Evolutionary conservation across 2,329 filamentous ascomycete species (phyloP).

Genomic region (Aspergillus sojae): DNA sequence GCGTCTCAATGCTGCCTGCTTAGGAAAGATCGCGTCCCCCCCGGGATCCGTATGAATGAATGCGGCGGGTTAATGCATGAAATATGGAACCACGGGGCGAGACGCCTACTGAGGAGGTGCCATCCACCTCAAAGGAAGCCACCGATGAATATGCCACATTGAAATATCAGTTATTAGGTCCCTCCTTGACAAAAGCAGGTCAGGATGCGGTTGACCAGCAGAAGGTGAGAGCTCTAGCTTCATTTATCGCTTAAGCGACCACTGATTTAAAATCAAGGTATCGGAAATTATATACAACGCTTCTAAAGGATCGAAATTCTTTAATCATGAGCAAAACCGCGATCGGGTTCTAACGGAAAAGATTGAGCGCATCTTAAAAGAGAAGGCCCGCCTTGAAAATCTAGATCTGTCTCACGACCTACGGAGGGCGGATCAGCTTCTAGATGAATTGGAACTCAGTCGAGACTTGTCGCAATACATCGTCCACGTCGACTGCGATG

Average conservation of each 20-base stretch:
- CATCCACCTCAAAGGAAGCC: conserved; percentile 2
- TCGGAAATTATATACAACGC: conserved; percentile 97
- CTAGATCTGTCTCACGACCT: conserved; percentile 73
- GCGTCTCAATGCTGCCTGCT: conserved; percentile 33
- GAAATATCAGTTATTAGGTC: conserved; percentile 87
- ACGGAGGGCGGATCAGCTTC: conserved; percentile 76
- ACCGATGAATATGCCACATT: conserved; percentile 61
- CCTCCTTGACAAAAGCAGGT: conserved; percentile 89
- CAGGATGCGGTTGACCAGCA: conserved; percentile 91
- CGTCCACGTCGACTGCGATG: conserved; percentile 94
- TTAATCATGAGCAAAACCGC: conserved; percentile 82
- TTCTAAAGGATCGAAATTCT: conserved; percentile 95
- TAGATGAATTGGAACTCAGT: conserved; percentile 74
- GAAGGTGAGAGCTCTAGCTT: conserved; percentile 58
- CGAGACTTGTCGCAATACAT: conserved; percentile 83
- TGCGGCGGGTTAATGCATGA: background rate
- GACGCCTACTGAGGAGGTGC: conserved; percentile 14
- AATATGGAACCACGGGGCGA: conserved; percentile 28
- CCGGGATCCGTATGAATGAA: background rate
- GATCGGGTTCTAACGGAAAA: conserved; percentile 84
- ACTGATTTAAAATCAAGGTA: conserved; percentile 57
- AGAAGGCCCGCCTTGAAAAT: conserved; percentile 74
- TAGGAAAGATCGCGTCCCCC: conserved; percentile 17
- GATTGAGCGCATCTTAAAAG: conserved; percentile 75
- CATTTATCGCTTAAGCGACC: background rate